Conservation (phyloP, 805 yeast species). For the Zygoascus flipseniorum region DNA sequence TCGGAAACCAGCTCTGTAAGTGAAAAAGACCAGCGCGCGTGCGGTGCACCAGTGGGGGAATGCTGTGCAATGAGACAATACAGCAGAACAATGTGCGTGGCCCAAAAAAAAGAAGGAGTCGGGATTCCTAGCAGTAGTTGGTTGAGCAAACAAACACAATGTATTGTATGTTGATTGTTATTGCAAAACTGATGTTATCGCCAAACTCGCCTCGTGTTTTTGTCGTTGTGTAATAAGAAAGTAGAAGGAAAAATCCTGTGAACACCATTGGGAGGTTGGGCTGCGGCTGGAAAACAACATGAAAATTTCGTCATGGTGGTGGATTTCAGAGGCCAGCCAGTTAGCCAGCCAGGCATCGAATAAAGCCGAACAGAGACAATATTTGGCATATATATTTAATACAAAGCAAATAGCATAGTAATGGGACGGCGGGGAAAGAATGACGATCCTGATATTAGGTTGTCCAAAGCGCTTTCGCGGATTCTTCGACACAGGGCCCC, state of each 20-base stretch:
- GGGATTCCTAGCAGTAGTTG: not conserved
- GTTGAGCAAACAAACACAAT: not conserved
- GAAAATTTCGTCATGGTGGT: not conserved
- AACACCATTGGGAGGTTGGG: not conserved
- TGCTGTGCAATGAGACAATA: too few species aligned
- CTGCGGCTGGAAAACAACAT: not conserved
- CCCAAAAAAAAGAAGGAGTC: too few species aligned
- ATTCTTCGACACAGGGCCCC: slow-evolving; percentile 81
- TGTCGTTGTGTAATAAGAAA: not conserved
- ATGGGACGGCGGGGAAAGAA: not conserved
- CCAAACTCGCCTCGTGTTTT: not conserved
- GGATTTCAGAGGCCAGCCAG: not conserved
- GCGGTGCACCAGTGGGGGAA: too few species aligned
- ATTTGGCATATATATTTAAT: too few species aligned
- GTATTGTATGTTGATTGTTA: not conserved
- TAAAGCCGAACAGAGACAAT: too few species aligned
- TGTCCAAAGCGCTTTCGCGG: slow-evolving; percentile 70
- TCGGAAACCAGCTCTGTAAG: too few species aligned
- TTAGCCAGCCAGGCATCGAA: too few species aligned
- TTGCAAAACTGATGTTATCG: too few species aligned
- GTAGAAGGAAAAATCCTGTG: not conserved
- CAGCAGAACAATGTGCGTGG: too few species aligned
- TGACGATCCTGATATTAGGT: slow-evolving; percentile 28
- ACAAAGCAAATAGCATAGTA: too few species aligned
- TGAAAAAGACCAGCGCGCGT: too few species aligned